Base-by-base conservation (phyloP, 495 filamentous ascomycete genomes). In the Penicillium flavigenum region DNA sequence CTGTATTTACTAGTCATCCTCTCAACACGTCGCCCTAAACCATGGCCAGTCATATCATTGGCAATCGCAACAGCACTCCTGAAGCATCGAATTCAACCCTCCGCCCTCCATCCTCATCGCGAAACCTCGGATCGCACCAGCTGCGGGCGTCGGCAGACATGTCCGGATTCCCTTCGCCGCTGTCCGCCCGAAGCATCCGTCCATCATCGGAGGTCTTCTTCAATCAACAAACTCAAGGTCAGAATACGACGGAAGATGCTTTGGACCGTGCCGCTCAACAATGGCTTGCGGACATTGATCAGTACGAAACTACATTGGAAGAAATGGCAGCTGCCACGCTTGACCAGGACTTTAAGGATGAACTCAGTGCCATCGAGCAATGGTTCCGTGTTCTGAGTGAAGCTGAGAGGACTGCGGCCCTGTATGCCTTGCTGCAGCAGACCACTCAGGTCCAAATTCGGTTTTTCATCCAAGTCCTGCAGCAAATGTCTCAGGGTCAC, bases 331-430 rank as follows among this genome's bases (percentile, higher is more conserved):
- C 93, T 31, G 94, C 95, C 46, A 96, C 95, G 11, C 79, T 98
- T 34, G 94, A 98, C 72, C 95, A 98, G 74, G 95, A 98, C 63
- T 98, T 98, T 79, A 98, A 98, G 79, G 94, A 98, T 76, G 94
- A 98, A 75, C 84, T 98, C 50, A 94, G 89, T 72, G 94, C 94
- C 57, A 98, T 98, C 67, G 94, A 98, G 77, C 93, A 98, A 77
- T 98, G 94, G 94, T 98, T 98, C 74, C 88, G 91, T 45, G 94
- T 98, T 27, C 79, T 98, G 53, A 96, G 93, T 66, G 94, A 98
- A 74, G 91, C 94, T 19, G 94, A 98, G 76, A 79, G 94, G 51
- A 98, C 94, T 7, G 94, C 94, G 39, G 95, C 94, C 26, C 74
- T 98, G 43, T 98, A 98, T 76, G 93, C 94, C 32, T 78, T 98